Conservation (phyloP, 2,329 filamentous ascomycete genomes). For the Pseudonectria buxi region DNA sequence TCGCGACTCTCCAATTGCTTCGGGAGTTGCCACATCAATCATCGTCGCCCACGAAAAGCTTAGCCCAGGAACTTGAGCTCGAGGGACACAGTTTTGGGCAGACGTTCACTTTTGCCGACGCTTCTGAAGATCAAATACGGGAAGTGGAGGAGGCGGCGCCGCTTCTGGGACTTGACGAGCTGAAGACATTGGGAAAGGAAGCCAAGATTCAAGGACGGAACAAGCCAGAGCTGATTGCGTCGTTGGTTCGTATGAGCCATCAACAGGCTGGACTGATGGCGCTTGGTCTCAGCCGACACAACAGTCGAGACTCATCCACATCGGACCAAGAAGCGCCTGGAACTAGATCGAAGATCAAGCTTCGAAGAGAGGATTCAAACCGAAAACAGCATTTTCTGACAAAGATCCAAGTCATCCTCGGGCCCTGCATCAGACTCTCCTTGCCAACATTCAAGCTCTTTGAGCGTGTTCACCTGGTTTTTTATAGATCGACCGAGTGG, state of each 20-base stretch:
- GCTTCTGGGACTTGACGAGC: constrained; percentile 77
- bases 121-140: constrained; percentile 64
- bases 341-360: constrained; percentile 5
- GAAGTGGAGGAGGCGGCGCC: constrained; percentile 78
- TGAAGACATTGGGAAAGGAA: constrained; percentile 78
- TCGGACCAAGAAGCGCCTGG: constrained; percentile 36
- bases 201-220: constrained; percentile 82
- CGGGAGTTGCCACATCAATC: constrained; percentile 45
- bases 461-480: constrained; percentile 89
- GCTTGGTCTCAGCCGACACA: constrained; percentile 57
- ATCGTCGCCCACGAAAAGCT: constrained; percentile 8
- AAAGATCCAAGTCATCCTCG: constrained; percentile 71
- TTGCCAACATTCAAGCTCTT: constrained; percentile 70
- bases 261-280: constrained; percentile 71
- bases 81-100: constrained; percentile 42
- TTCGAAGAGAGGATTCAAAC: constrained; percentile 41
- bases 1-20: constrained; percentile 54
- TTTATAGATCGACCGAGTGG: constrained; percentile 94
- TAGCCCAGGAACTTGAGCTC: constrained; percentile 26
- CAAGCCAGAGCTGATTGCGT: constrained; percentile 70
- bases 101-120: constrained; percentile 72
- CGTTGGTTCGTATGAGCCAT: constrained; percentile 66
- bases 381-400: constrained; percentile 67
- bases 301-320: constrained; percentile 48
- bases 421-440: constrained; percentile 78